Conservation (phyloP, 805 yeast species). For the Ogataea paradorogensis region DNA sequence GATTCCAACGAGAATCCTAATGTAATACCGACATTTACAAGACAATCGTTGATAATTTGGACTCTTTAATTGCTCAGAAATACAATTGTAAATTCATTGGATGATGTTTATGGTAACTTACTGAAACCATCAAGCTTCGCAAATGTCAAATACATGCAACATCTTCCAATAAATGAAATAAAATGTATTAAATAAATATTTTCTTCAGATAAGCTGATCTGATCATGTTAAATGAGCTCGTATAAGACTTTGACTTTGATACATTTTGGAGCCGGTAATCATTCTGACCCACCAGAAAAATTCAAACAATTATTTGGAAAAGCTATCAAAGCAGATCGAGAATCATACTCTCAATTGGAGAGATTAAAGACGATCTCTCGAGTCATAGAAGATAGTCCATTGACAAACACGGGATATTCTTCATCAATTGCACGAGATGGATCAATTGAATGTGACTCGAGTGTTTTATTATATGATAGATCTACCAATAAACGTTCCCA, state of each 20-base stretch:
- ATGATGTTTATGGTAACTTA: not conserved
- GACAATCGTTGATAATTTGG: not conserved
- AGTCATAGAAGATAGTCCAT: constrained; percentile 33
- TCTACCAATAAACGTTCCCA: constrained; percentile 15
- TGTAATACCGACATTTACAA: not conserved
- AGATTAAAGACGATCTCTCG: constrained; percentile 5
- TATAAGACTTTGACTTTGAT: constrained; percentile 24
- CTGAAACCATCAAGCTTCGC: not conserved
- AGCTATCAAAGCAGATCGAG: constrained; percentile 1
- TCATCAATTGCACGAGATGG: constrained; percentile 42
- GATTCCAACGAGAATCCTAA: no score
- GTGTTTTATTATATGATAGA: constrained; percentile 29
- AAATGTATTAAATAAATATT: not conserved
- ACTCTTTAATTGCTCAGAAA: no score
- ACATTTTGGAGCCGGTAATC: constrained; percentile 56
- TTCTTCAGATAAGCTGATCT: not conserved
- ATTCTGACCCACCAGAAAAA: constrained; percentile 15
- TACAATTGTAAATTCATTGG: not conserved
- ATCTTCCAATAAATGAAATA: not conserved
- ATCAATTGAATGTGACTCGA: constrained; percentile 44
- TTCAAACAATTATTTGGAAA: constrained; percentile 1
- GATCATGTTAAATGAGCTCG: constrained; percentile 1
- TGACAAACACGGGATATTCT: constrained; percentile 52
- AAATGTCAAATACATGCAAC: not conserved
- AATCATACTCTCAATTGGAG: constrained; percentile 1